phyloP scores from a whole-genome alignment of 2,329 filamentous ascomycete species.

The Colletotrichum aenigma region DNA sequence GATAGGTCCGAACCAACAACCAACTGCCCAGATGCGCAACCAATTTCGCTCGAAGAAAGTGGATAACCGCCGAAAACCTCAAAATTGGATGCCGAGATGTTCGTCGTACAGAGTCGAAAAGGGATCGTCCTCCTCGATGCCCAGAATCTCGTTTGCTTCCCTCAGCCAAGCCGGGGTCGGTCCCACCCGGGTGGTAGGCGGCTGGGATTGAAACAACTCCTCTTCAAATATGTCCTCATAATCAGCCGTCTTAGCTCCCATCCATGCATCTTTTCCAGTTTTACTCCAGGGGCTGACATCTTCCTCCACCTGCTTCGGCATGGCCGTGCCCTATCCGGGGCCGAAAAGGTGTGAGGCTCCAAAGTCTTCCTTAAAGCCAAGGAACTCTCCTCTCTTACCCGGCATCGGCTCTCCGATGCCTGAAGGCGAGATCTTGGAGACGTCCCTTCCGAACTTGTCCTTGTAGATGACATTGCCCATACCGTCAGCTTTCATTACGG shows the following conservation, averaged over 20 bases:
- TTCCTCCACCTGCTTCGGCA: not conserved
- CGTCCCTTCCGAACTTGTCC: not conserved
- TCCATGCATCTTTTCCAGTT: not conserved
- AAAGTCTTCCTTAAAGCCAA: not conserved
- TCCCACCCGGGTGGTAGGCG: not conserved
- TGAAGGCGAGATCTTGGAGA: not conserved
- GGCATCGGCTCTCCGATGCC: not conserved
- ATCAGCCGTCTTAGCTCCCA: not conserved
- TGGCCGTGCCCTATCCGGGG: constrained; percentile 1
- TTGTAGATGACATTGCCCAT: not conserved
- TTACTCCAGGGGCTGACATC: too few species aligned
- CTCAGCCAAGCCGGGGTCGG: not conserved
- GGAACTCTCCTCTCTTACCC: constrained; percentile 6
- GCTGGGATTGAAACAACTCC: not conserved
- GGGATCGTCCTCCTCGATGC: not conserved
- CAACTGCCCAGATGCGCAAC: not conserved
- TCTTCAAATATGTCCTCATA: not conserved
- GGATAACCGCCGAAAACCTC: not conserved
- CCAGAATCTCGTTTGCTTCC: not conserved
- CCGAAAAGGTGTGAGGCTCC: not conserved
- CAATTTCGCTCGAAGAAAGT: not conserved
- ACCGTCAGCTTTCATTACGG: not conserved
- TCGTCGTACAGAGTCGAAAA: not conserved
- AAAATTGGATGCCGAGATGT: not conserved
- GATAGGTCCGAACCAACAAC: not conserved